Evolutionary conservation across 2,329 filamentous ascomycete genomes (phyloP).

Genomic region (Aspergillus japonicus): DNA sequence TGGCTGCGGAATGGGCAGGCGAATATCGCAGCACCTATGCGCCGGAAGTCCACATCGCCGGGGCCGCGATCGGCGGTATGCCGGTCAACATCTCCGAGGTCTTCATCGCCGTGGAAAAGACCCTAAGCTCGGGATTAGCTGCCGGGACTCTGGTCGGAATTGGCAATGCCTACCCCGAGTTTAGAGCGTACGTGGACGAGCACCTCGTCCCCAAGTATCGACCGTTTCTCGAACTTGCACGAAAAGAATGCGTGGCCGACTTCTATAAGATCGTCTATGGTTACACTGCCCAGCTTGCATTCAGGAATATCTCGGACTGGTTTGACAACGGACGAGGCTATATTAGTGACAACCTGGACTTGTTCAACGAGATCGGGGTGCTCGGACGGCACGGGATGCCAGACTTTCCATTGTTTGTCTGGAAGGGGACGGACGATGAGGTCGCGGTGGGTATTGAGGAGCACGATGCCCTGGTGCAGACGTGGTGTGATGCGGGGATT

Average conservation of each 20-base stretch:
- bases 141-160: background rate
- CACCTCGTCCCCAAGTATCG: background rate
- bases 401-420: slow-evolving; percentile 1
- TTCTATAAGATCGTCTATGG: background rate
- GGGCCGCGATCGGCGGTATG: slow-evolving; percentile 3
- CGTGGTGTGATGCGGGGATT: background rate
- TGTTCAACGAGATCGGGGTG: background rate
- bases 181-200: background rate
- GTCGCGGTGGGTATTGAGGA: background rate
- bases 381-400: background rate
- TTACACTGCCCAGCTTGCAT: background rate
- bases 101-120: background rate
- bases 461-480: background rate
- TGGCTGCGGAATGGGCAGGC: background rate
- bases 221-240: background rate
- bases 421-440: background rate
- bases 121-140: background rate
- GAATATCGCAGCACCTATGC: background rate
- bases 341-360: background rate
- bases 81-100: background rate
- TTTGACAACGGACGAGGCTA: background rate
- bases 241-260: background rate
- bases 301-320: background rate
- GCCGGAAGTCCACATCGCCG: background rate
- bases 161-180: background rate